Conservation (phyloP, 345 rosid genomes). For the Syzygium oleosum region DNA sequence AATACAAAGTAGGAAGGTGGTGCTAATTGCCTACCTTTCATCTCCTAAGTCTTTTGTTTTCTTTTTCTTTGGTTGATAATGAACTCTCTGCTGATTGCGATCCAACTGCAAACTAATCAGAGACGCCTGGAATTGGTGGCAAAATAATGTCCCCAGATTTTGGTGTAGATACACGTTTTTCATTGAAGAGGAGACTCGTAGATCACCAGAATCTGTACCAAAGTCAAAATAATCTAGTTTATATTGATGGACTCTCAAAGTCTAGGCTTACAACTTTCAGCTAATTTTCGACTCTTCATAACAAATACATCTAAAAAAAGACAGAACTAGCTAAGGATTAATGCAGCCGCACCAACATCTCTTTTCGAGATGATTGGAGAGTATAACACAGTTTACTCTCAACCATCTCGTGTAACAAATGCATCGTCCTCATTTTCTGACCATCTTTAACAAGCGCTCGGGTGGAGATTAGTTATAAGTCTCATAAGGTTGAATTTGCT, state of each 20-base stretch:
- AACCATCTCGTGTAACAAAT: rapidly evolving
- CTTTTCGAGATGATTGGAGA: not conserved
- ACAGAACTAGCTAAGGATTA: not conserved
- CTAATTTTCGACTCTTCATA: not conserved
- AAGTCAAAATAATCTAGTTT: no score
- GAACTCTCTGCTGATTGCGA: not conserved
- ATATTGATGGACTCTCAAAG: no score
- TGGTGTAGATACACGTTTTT: not conserved
- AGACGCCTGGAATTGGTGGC: no score
- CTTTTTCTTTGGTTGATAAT: not conserved
- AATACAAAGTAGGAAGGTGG: not conserved
- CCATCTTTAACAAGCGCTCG: not conserved
- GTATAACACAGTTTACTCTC: not conserved
- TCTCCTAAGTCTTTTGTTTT: not conserved
- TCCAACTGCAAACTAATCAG: not conserved
- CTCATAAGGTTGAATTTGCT: not conserved
- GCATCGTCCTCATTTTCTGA: not conserved
- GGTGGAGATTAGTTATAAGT: not conserved
- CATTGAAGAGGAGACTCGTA: not conserved
- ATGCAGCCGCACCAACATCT: not conserved
- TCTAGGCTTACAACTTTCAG: not conserved
- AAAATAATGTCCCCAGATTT: no score
- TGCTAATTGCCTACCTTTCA: not conserved
- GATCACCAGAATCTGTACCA: not conserved
- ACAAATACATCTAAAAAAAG: not conserved